Percentiles rank a stretch among this genome's conserved stretches.
These are phyloP conservation scores for Debaryomyces tyrocola DNA, from an alignment of 805 yeast genomes.

Conservation along the genomic window DNA sequence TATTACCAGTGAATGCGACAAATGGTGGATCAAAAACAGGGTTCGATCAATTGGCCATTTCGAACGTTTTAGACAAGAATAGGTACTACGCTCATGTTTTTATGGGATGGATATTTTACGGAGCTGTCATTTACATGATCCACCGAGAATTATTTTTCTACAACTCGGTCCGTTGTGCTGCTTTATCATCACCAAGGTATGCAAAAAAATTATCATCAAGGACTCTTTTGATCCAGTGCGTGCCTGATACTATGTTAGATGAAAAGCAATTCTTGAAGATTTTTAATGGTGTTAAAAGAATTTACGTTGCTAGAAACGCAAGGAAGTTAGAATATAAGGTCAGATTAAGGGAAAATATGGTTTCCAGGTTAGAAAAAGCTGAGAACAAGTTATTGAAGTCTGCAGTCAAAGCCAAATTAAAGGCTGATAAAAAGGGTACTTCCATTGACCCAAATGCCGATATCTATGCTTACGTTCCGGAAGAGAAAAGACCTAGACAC, in stretches of 20 bases:
- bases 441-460: slow-evolving; percentile 44
- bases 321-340: slow-evolving; percentile 57
- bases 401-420: slow-evolving; percentile 63
- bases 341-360: slow-evolving; percentile 57
- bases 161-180: slow-evolving; percentile 73
- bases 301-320: slow-evolving; percentile 75
- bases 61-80: slow-evolving; percentile 60
- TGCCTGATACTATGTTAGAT: slow-evolving; percentile 71
- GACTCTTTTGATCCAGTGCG: slow-evolving; percentile 80
- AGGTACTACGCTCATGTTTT: slow-evolving; percentile 88
- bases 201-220: slow-evolving; percentile 73
- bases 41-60: slow-evolving; percentile 71
- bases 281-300: slow-evolving; percentile 78
- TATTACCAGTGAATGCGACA: slow-evolving; percentile 83
- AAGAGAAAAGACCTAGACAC: slow-evolving; percentile 65
- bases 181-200: slow-evolving; percentile 77
- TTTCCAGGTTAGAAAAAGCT: slow-evolving; percentile 64
- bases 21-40: slow-evolving; percentile 59
- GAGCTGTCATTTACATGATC: slow-evolving; percentile 64
- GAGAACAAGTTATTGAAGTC: slow-evolving; percentile 54
- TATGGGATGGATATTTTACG: slow-evolving; percentile 76
- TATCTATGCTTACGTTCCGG: slow-evolving; percentile 59
- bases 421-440: slow-evolving; percentile 67
- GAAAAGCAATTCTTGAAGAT: slow-evolving; percentile 72
- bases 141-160: slow-evolving; percentile 83